These are phyloP conservation scores for Schizopora paradoxa DNA, from an alignment of 1,284 basidiomycete genomes.

Conservation along the genomic window DNA sequence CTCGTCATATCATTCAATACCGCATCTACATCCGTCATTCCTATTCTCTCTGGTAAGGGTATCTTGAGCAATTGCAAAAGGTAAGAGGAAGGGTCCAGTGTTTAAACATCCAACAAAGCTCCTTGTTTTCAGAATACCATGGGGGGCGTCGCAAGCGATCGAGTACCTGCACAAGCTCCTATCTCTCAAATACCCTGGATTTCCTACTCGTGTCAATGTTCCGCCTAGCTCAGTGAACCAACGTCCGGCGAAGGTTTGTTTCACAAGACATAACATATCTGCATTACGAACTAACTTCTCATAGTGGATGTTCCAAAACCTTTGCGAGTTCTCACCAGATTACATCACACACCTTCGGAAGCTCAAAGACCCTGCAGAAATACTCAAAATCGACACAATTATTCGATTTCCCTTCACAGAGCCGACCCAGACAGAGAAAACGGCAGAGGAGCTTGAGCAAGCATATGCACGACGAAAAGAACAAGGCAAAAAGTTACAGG, in stretches of 20 bases:
- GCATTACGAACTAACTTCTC: constrained; percentile 3
- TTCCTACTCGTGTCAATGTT: constrained; percentile 50
- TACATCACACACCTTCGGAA: constrained; percentile 66
- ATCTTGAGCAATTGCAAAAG: constrained; percentile 81
- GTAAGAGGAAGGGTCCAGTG: constrained; percentile 36
- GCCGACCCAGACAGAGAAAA: constrained; percentile 77
- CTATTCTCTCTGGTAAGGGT: constrained; percentile 75
- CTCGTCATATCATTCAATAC: constrained; percentile 83
- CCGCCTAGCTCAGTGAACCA: constrained; percentile 43
- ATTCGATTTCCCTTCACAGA: constrained; percentile 82
- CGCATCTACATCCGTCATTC: constrained; percentile 82
- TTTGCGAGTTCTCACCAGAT: constrained; percentile 82
- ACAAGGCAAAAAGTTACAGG: constrained; percentile 84
- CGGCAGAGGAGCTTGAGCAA: constrained; percentile 82
- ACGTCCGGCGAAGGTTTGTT: not conserved
- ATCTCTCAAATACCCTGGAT: constrained; percentile 94
- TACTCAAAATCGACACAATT: constrained; percentile 68
- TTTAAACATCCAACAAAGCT: not conserved
- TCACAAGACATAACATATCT: not conserved
- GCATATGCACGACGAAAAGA: constrained; percentile 78
- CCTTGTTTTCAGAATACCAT: constrained; percentile 68
- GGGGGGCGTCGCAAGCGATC: constrained; percentile 87
- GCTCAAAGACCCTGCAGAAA: constrained; percentile 56
- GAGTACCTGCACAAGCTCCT: constrained; percentile 91
- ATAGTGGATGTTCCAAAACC: constrained; percentile 86